A percentile compares a stretch with the other conserved stretches of the same genome.
These are phyloP conservation scores for Pezicula carpinea DNA, from an alignment of 2,329 filamentous ascomycete species.

Conservation along the genomic window DNA sequence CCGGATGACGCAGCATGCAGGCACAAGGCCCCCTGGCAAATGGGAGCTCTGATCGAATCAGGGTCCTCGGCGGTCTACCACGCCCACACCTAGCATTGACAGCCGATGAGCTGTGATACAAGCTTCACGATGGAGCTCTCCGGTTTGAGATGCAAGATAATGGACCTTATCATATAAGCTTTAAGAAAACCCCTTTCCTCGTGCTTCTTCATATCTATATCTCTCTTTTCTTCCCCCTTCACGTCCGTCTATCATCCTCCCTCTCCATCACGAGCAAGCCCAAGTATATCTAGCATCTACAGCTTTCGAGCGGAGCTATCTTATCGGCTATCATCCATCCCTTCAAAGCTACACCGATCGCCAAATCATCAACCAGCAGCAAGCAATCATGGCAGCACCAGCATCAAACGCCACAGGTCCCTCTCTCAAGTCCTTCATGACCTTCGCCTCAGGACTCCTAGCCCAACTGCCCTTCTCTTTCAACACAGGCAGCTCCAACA, in stretches of 20 bases:
- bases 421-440: conserved; percentile 20
- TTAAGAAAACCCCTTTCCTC: background rate
- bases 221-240: background rate
- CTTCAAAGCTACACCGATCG: background rate
- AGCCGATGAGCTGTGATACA: no score
- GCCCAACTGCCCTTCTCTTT: conserved; percentile 19
- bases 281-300: no score
- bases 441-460: conserved; percentile 18
- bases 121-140: background rate
- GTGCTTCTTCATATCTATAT: background rate
- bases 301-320: no score
- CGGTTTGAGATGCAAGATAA: background rate
- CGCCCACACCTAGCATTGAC: no score
- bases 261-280: no score
- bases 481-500: conserved; percentile 1
- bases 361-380: background rate
- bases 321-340: no score
- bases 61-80: no score
- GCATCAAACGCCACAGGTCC: conserved; percentile 4
- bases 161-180: background rate
- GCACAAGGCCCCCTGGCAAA: no score
- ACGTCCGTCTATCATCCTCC: background rate
- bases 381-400: background rate
- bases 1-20: no score
- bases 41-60: no score